phyloP scores from a whole-genome alignment of 805 yeast genomes.

The Ogataea dorogensis region DNA sequence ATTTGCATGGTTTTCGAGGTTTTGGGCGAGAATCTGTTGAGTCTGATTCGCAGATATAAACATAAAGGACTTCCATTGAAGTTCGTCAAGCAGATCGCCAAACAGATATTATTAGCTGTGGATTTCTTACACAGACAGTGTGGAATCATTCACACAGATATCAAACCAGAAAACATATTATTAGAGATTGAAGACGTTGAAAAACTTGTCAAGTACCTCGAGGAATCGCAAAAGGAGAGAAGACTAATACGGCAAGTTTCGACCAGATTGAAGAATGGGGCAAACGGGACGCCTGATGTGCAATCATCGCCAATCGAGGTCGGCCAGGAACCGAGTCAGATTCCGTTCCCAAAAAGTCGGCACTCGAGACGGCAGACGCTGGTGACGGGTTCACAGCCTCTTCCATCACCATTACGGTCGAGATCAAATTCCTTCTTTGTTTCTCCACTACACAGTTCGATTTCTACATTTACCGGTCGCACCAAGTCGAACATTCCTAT shows the following conservation, averaged over 20 bases:
- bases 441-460: constrained; percentile 25
- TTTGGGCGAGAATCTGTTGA: constrained; percentile 87
- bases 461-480: constrained; percentile 17
- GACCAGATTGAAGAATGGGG: constrained; percentile 22
- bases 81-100: constrained; percentile 56
- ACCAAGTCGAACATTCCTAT: constrained; percentile 8
- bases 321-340: constrained; percentile 19
- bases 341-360: constrained; percentile 35
- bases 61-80: constrained; percentile 48
- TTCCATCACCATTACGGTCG: constrained; percentile 82
- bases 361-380: constrained; percentile 66
- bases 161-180: constrained; percentile 71
- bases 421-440: constrained; percentile 31
- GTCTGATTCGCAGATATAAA: constrained; percentile 73
- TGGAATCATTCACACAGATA: constrained; percentile 71
- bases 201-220: constrained; percentile 45
- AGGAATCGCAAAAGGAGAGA: constrained; percentile 38
- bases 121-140: constrained; percentile 61
- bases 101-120: constrained; percentile 52
- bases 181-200: constrained; percentile 55
- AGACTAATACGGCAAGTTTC: constrained; percentile 31
- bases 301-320: constrained; percentile 12
- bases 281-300: constrained; percentile 18
- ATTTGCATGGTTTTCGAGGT: constrained; percentile 98
- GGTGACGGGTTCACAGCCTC: constrained; percentile 88